A percentile compares a stretch with the other conserved stretches of the same genome.
Conservation (phyloP, 495 filamentous ascomycete genomes). For the Xylaria telfairii region DNA sequence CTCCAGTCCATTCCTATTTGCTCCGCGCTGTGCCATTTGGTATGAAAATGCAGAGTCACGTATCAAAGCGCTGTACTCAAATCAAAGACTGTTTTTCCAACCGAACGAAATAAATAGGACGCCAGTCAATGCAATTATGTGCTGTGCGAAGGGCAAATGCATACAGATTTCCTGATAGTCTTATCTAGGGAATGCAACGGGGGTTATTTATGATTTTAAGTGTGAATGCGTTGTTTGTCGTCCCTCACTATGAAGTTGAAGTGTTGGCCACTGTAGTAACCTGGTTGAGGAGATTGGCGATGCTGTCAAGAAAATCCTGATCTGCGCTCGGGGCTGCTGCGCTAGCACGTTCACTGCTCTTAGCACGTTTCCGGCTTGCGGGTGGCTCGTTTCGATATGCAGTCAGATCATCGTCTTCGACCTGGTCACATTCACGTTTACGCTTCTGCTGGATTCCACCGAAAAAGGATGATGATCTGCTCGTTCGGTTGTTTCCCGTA, state of each 20-base stretch:
- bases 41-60: neutral
- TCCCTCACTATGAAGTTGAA: neutral
- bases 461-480: conserved; percentile 23
- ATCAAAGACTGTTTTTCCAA: conserved; percentile 3
- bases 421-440: conserved; percentile 29
- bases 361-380: conserved; percentile 30
- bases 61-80: conserved; percentile 8
- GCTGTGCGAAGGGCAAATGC: neutral
- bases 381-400: conserved; percentile 23
- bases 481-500: conserved; percentile 2
- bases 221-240: neutral
- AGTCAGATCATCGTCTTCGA: conserved; percentile 28
- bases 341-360: conserved; percentile 22
- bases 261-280: conserved; percentile 20
- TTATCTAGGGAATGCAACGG: conserved; percentile 2
- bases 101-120: neutral
- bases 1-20: neutral
- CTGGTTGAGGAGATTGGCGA: conserved; percentile 30
- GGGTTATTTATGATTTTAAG: neutral
- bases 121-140: conserved; percentile 16
- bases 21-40: neutral
- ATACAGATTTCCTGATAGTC: neutral
- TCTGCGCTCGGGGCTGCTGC: conserved; percentile 17
- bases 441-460: conserved; percentile 30
- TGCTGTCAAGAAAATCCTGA: conserved; percentile 33